Base-by-base conservation (phyloP, 2,329 filamentous ascomycete genomes). In the Penicillium sp. region DNA sequence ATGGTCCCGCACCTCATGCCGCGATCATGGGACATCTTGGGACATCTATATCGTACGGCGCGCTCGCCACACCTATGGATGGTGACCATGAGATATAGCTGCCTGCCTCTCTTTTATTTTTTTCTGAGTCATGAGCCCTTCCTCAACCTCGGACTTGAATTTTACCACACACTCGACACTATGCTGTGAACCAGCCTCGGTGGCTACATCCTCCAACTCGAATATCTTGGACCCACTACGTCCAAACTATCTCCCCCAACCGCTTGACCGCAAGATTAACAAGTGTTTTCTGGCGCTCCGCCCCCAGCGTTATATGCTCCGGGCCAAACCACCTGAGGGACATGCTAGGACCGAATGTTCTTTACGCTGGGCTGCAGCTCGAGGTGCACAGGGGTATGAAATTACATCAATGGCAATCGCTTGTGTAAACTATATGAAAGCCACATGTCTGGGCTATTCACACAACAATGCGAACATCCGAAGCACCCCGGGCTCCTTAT, bases 201-300 rank as follows among this genome's bases (percentile, higher is more conserved):
- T 25, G 29, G 23, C 35, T 21, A 47, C 19, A 35, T 40, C 31
- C 50, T 53, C 51, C 48, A 54, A 43, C 47, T 54, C 27, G 38
- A 57, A 50, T 35, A 52, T 21, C 15, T 47, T 47, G 58, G 65
- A 63, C 65, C 65, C 65, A 67, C 65, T 58, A 51, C 41, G 33
- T 38, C 59, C 45, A 46, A 54, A 57, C 43, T 56, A 59, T 51
- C 46, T 52, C 49, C 61, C 65, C 58, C 60, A 66, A 65, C 61
- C 54, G 54, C 60, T 65, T 67, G 65, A 67, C 65, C 65, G 65
- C 62, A 67, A 66, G 51, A 56, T 63, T 46, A 56, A 61, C 47
- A 57, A 40, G 52, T 41, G 27, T 50, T 38, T 55, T 40, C 13
- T 48, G 8, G 29, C 13, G 35, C 25, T 40, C 46, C 41, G 19